These are phyloP conservation scores for Tolypocladium ovalisporum DNA, from an alignment of 2,329 filamentous ascomycete genomes.

Conservation along the genomic window DNA sequence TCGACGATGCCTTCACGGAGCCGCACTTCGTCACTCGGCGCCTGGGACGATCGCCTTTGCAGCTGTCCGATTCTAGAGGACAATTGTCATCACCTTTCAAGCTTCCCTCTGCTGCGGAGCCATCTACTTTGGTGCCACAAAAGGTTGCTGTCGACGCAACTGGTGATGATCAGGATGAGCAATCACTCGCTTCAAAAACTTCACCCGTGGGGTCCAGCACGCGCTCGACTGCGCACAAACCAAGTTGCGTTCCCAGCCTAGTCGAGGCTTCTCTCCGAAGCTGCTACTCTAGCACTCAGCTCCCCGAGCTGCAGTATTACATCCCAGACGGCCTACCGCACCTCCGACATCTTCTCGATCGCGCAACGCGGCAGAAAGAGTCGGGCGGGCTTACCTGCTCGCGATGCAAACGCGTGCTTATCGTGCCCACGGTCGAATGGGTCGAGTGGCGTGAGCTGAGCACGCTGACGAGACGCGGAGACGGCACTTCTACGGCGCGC, in stretches of 20 bases:
- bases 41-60: constrained; percentile 19
- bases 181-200: neutral
- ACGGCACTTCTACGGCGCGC: neutral
- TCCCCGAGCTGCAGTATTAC: constrained; percentile 29
- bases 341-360: constrained; percentile 27
- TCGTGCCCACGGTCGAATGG: constrained; percentile 46
- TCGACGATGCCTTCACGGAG: neutral
- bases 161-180: constrained; percentile 1
- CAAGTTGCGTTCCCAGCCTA: constrained; percentile 34
- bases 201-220: constrained; percentile 2
- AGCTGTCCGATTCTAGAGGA: constrained; percentile 19
- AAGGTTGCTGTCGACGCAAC: constrained; percentile 11
- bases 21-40: constrained; percentile 13
- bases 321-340: constrained; percentile 30
- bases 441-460: constrained; percentile 47
- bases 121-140: constrained; percentile 6
- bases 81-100: constrained; percentile 17
- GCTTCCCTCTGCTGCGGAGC: constrained; percentile 11
- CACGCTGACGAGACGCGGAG: constrained; percentile 2
- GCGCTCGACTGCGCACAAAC: constrained; percentile 6
- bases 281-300: constrained; percentile 31
- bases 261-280: constrained; percentile 38
- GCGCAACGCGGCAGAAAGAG: constrained; percentile 29
- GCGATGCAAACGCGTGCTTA: constrained; percentile 34
- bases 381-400: constrained; percentile 41